These are phyloP conservation scores for Teratosphaeria destructans DNA, from an alignment of 2,329 filamentous ascomycete species.

Conservation along the genomic window DNA sequence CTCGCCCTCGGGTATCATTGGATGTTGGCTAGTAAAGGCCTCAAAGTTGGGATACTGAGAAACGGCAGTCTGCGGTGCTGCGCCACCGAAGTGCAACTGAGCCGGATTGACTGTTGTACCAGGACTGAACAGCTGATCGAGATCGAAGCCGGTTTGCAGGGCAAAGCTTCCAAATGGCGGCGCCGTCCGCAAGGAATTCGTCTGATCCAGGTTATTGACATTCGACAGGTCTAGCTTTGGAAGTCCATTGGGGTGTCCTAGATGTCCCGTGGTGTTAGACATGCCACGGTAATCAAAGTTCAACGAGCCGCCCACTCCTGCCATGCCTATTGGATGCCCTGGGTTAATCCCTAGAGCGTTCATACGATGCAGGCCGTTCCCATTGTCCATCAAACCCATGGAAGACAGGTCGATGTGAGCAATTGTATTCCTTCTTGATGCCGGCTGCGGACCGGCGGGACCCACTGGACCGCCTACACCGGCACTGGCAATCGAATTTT, in stretches of 20 bases:
- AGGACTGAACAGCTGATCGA: constrained; percentile 60
- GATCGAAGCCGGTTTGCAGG: constrained; percentile 49
- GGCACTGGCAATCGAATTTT: constrained; percentile 72
- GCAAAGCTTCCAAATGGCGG: constrained; percentile 58
- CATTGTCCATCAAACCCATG: constrained; percentile 42
- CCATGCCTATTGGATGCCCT: constrained; percentile 37
- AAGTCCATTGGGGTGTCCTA: constrained; percentile 54
- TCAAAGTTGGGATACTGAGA: constrained; percentile 43
- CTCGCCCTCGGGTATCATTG: constrained; percentile 56
- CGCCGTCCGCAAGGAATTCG: constrained; percentile 66
- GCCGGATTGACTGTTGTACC: constrained; percentile 54
- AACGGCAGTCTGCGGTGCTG: constrained; percentile 32
- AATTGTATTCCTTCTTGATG: constrained; percentile 90
- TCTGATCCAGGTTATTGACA: constrained; percentile 50
- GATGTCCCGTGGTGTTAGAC: constrained; percentile 55
- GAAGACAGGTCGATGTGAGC: constrained; percentile 76
- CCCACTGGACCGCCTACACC: constrained; percentile 38
- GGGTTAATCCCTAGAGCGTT: constrained; percentile 15
- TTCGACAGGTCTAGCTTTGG: constrained; percentile 74
- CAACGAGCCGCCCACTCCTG: constrained; percentile 47
- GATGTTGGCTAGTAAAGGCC: constrained; percentile 12
- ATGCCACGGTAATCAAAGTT: constrained; percentile 61
- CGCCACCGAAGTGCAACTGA: constrained; percentile 70
- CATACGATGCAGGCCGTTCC: constrained; percentile 19
- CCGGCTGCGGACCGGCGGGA: constrained; percentile 48